These are phyloP conservation scores for Blastocystis sp. DNA, from an alignment of 352 stramenopile species.

Conservation along the genomic window DNA sequence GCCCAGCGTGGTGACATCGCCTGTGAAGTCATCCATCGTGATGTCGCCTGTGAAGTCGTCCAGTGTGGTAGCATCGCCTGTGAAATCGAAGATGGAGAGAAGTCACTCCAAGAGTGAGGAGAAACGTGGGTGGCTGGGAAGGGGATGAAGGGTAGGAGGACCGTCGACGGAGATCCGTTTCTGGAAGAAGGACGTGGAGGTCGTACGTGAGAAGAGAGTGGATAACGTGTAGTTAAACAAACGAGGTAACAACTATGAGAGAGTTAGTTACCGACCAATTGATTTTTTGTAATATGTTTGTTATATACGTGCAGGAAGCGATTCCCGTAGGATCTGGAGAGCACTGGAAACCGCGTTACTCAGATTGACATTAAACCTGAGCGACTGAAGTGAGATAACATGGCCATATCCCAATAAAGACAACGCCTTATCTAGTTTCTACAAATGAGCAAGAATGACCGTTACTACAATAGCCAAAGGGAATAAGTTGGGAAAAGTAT, in stretches of 20 bases:
- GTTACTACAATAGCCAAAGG: background rate
- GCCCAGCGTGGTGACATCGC: background rate
- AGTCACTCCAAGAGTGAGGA: constrained; percentile 3
- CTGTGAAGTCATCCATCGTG: background rate
- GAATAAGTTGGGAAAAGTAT: background rate
- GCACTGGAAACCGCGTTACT: no score
- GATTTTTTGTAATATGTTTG: no score
- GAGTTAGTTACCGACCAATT: no score
- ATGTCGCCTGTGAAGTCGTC: no score
- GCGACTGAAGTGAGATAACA: no score
- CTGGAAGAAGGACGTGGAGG: background rate
- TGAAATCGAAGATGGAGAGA: background rate
- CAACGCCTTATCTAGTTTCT: background rate
- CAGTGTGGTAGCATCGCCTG: background rate
- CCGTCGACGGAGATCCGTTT: background rate
- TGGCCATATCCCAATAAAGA: background rate
- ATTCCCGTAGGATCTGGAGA: no score
- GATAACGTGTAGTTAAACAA: background rate
- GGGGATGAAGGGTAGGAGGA: background rate
- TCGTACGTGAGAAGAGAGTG: background rate
- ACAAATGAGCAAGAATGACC: background rate
- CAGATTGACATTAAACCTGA: no score
- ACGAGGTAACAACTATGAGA: background rate
- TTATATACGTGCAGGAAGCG: no score
- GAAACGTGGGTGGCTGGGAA: background rate